Evolutionary conservation across 306 rosid species (phyloP).

Genomic region (Lathyrus aphaca): DNA sequence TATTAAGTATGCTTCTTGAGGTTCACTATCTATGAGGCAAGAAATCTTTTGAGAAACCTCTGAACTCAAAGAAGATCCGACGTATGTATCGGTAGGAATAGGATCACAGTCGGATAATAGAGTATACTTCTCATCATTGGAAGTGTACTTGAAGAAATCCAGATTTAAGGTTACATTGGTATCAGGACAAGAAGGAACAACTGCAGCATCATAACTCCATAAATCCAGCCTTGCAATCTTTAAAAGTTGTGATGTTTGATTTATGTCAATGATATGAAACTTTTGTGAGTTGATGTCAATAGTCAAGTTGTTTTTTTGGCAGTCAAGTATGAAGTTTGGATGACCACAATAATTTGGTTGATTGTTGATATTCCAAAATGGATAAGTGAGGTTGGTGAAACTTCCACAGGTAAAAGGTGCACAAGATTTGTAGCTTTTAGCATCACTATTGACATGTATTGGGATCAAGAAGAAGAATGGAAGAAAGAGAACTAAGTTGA

Average conservation of each 20-base stretch:
- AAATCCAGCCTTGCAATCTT: constrained; percentile 44
- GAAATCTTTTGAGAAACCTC: not conserved
- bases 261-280: constrained; percentile 36
- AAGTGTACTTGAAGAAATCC: constrained; percentile 38
- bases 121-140: constrained; percentile 21
- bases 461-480: not conserved
- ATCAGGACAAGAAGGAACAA: constrained; percentile 5
- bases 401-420: constrained; percentile 47
- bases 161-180: constrained; percentile 27
- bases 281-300: constrained; percentile 24
- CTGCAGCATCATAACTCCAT: not conserved
- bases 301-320: constrained; percentile 30
- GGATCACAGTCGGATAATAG: constrained; percentile 38
- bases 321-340: constrained; percentile 42
- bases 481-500: too few relatives aligned
- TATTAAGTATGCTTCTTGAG: not conserved
- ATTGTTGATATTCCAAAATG: constrained; percentile 43
- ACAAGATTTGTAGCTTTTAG: constrained; percentile 34
- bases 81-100: not conserved
- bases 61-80: not conserved
- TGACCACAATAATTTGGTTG: constrained; percentile 45
- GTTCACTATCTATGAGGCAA: constrained; percentile 20
- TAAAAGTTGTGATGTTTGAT: not conserved
- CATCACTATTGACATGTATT: constrained; percentile 7
- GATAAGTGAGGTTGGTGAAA: constrained; percentile 31